Percentiles rank a stretch among this genome's conserved stretches.
phyloP scores from a whole-genome alignment of 106 monocot species.

The Cymbidium sinense region DNA sequence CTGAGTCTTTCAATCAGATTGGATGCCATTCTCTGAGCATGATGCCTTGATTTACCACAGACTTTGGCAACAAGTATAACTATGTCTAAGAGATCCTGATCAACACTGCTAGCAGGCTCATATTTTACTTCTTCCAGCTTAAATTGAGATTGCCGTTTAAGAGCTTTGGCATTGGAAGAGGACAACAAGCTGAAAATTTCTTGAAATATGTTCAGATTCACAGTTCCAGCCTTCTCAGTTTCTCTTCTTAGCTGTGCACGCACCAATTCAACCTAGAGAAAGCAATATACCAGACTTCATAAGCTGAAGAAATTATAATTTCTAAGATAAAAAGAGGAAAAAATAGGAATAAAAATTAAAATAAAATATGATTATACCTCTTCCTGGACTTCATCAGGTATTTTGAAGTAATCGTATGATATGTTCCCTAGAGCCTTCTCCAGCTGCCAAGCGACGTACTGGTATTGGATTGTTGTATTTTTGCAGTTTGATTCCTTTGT shows the following conservation, averaged over 20 bases:
- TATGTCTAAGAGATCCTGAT: slow-evolving; percentile 24
- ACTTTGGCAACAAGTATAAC: slow-evolving; percentile 34
- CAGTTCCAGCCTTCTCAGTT: slow-evolving; percentile 31
- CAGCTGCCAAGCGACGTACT: slow-evolving; percentile 79
- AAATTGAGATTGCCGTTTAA: slow-evolving; percentile 8
- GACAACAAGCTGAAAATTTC: slow-evolving; percentile 40
- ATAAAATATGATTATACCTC: slow-evolving; percentile 30
- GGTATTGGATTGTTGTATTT: slow-evolving; percentile 45
- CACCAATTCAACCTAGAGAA: slow-evolving; percentile 49
- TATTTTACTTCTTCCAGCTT: slow-evolving; percentile 6
- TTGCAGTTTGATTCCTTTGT: slow-evolving; percentile 31
- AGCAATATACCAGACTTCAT: not conserved
- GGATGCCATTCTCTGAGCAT: slow-evolving; percentile 19
- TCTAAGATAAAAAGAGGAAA: not conserved
- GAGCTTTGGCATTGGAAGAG: slow-evolving; percentile 8
- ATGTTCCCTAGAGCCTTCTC: slow-evolving; percentile 58
- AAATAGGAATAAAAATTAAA: not conserved
- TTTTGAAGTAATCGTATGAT: slow-evolving; percentile 51
- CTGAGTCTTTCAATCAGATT: slow-evolving; percentile 22
- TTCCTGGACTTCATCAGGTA: slow-evolving; percentile 90
- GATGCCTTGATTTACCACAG: slow-evolving; percentile 22
- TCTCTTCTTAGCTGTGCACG: slow-evolving; percentile 50
- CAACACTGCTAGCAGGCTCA: slow-evolving; percentile 5
- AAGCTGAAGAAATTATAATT: not conserved
- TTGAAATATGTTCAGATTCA: slow-evolving; percentile 44